Evolutionary conservation across 2,329 filamentous ascomycete genomes (phyloP).

Genomic region (Pseudocercospora crystallina): DNA sequence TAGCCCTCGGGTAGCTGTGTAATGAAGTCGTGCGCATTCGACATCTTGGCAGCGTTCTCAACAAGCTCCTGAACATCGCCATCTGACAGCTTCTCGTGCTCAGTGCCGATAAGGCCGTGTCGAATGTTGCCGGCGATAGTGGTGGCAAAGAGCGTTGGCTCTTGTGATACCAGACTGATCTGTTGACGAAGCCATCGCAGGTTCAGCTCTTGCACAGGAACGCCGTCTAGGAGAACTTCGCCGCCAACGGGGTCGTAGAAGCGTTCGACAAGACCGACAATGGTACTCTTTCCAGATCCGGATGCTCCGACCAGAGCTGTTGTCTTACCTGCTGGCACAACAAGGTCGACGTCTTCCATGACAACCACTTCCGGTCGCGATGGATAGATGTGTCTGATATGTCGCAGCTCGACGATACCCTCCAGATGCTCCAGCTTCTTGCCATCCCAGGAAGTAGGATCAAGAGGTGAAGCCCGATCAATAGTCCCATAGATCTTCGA

Average conservation of each 20-base stretch:
- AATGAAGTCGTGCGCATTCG: conserved; percentile 94
- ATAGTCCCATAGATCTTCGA: conserved; percentile 94
- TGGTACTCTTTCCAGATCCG: conserved; percentile 91
- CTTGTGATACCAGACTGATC: conserved; percentile 88
- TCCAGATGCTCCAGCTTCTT: conserved; percentile 69
- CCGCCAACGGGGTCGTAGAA: conserved; percentile 91
- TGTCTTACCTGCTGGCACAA: conserved; percentile 83
- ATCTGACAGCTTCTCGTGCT: conserved; percentile 65
- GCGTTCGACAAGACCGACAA: conserved; percentile 87
- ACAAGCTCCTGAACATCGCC: conserved; percentile 71
- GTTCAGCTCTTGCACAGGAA: conserved; percentile 78
- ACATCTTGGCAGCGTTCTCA: conserved; percentile 78
- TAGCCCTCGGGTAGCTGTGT: conserved; percentile 79
- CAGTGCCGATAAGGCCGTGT: conserved; percentile 85
- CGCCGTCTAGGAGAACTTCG: conserved; percentile 75
- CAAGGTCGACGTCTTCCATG: conserved; percentile 77
- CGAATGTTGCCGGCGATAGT: conserved; percentile 87
- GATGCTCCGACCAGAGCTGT: conserved; percentile 93
- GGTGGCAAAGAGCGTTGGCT: conserved; percentile 85
- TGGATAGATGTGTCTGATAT: conserved; percentile 91
- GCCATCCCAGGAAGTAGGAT: conserved; percentile 71
- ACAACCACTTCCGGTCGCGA: conserved; percentile 87
- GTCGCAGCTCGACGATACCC: conserved; percentile 76
- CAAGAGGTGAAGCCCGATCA: conserved; percentile 79
- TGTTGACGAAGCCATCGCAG: conserved; percentile 89